Evolutionary conservation across 306 rosid genomes (phyloP), one percentile per base, ranked within the genome.

Genomic region (Leucaena leucocephala): DNA sequence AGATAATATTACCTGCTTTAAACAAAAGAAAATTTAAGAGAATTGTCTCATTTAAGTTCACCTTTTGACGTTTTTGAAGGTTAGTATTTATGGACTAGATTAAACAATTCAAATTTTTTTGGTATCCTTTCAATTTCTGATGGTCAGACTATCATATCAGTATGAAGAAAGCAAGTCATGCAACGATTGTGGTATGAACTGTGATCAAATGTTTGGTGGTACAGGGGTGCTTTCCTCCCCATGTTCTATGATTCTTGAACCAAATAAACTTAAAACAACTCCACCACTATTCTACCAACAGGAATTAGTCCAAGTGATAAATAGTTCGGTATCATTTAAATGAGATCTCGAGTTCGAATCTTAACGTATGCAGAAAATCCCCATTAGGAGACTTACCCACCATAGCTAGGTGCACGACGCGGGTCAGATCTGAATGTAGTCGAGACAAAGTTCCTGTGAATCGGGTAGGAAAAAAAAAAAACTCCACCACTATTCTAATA

Each of bases 211-310:
- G 59, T 77, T 67, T 63, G 36, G 66, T 52, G 17, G 63, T 82
- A 82, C 82, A 59, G 33, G 14, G 15, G 19, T 13, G 44, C 39
- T 19, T 19, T 63, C 38, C 39, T 55, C 19, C 8, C n/a, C 46
- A 58, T 46, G 80, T 68, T 76, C 50, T 70, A 49, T 76, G 68
- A 82, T 80, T 61, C 55, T 42, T 76, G 3, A 70, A 33, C 19
- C 11, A 76, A n/a, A 58, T 39, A 8, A 61, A 46, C 63, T 38
- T 39, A 3, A 8, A 12, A 6, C 19, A 42, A 11, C 15, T 80
- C 83, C 55, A 85, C 49, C 17, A 64, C 88, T 82, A 75, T 72
- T 72, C 59, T 54, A 54, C n/a, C n/a, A n/a, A n/a, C n/a, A n/a
- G n/a, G n/a, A n/a, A n/a, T n/a, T n/a, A n/a, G n/a, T n/a, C n/a